phyloP scores from a whole-genome alignment of 2,329 filamentous ascomycete species.

The Alternaria longipes region DNA sequence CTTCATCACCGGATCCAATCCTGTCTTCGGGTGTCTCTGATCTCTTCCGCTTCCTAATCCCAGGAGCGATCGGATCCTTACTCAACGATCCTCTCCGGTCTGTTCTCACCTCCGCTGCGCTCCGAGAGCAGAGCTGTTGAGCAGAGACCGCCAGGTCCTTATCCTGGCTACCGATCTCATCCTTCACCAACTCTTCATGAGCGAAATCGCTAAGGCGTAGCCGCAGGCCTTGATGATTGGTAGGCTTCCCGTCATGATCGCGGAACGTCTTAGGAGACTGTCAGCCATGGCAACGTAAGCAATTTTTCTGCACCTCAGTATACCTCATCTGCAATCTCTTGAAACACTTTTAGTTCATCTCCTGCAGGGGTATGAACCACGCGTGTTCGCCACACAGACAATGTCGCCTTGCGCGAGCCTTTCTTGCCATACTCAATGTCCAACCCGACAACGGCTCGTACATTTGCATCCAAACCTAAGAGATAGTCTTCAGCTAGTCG shows the following conservation, averaged over 20 bases:
- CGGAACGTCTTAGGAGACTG: background rate
- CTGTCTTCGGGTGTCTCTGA: constrained; percentile 24
- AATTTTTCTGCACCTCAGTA: background rate
- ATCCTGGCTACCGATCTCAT: constrained; percentile 11
- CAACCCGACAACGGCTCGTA: constrained; percentile 26
- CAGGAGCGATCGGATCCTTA: constrained; percentile 11
- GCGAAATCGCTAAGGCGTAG: constrained; percentile 21
- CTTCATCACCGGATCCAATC: constrained; percentile 27
- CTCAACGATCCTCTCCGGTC: constrained; percentile 6
- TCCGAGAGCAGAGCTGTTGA: constrained; percentile 16
- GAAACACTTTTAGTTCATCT: constrained; percentile 16
- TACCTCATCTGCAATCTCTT: constrained; percentile 18
- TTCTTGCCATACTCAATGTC: constrained; percentile 26
- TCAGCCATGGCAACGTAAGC: background rate
- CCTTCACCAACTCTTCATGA: constrained; percentile 23
- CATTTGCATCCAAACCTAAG: constrained; percentile 26
- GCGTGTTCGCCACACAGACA: constrained; percentile 18
- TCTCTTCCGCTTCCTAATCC: constrained; percentile 26
- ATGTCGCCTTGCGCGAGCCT: constrained; percentile 22
- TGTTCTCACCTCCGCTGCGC: constrained; percentile 11
- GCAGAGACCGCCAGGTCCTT: constrained; percentile 7
- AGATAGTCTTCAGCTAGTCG: constrained; percentile 31
- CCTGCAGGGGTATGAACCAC: constrained; percentile 11
- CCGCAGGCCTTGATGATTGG: constrained; percentile 18
- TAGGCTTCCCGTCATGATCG: background rate